Evolutionary conservation across 2,329 filamentous ascomycete species (phyloP).

Genomic region (Scopulariopsis brevicaulis): DNA sequence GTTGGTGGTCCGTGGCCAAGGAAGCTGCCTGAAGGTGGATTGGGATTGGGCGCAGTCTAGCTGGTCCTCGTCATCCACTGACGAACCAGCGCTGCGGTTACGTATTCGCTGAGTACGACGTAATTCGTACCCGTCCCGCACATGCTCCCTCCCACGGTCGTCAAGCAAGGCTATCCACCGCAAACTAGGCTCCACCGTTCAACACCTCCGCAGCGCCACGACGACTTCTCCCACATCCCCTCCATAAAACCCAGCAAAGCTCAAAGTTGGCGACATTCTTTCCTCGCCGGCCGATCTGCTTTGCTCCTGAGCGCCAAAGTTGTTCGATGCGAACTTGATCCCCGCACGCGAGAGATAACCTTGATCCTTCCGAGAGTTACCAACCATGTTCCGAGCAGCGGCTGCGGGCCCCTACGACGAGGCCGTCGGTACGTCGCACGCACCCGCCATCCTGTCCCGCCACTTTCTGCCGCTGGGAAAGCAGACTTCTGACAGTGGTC

Average conservation of each 20-base stretch:
- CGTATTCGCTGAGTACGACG: slow-evolving; percentile 1
- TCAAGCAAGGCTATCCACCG: neutral
- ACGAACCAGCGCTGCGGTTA: slow-evolving; percentile 2
- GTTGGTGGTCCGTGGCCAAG: neutral
- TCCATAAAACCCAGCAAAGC: neutral
- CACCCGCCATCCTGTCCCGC: neutral
- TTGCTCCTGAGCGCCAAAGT: neutral
- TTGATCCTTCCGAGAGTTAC: slow-evolving; percentile 3
- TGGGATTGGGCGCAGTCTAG: neutral
- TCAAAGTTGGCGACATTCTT: too few relatives aligned
- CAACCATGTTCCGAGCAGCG: slow-evolving; percentile 47
- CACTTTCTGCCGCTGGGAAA: too few relatives aligned
- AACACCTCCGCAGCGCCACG: neutral
- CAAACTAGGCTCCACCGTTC: slow-evolving; percentile 2
- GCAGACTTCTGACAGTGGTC: neutral
- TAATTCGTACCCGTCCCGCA: neutral
- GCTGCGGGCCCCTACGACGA: slow-evolving; percentile 47
- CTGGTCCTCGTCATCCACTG: slow-evolving; percentile 4
- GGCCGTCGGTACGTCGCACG: slow-evolving; percentile 37
- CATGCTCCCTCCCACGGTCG: neutral
- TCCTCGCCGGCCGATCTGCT: neutral
- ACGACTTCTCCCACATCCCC: neutral
- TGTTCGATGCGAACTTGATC: neutral
- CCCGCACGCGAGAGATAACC: neutral
- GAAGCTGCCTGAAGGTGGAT: neutral